A percentile compares a stretch with the other conserved stretches of the same genome.
phyloP scores from a whole-genome alignment of 2,329 filamentous ascomycete genomes.

The Aspergillus novoparasiticus region DNA sequence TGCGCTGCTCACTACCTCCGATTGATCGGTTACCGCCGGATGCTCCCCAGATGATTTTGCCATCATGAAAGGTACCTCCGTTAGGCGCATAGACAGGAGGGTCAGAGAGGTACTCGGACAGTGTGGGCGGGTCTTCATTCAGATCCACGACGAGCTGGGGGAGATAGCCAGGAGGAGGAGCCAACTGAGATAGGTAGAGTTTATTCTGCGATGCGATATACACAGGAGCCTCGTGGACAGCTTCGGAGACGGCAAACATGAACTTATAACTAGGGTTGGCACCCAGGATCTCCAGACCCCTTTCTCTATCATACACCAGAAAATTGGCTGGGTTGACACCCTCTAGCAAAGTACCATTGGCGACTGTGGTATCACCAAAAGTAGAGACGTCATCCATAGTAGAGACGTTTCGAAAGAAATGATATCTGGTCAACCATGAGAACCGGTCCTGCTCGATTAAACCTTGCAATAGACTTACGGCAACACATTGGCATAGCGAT shows the following conservation, averaged over 20 bases:
- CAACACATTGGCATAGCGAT: slow-evolving; percentile 37
- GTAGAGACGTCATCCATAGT: slow-evolving; percentile 25
- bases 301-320: slow-evolving; percentile 41
- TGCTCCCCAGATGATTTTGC: slow-evolving; percentile 43
- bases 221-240: slow-evolving; percentile 48
- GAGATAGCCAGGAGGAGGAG: slow-evolving; percentile 39
- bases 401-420: slow-evolving; percentile 40
- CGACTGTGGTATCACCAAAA: slow-evolving; percentile 36
- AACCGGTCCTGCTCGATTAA: slow-evolving; percentile 1
- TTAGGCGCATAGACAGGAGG: slow-evolving; percentile 50
- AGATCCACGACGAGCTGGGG: slow-evolving; percentile 46
- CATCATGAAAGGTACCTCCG: slow-evolving; percentile 44
- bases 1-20: slow-evolving; percentile 41
- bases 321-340: slow-evolving; percentile 40
- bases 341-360: slow-evolving; percentile 34
- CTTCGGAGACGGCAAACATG: slow-evolving; percentile 40
- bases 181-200: slow-evolving; percentile 43
- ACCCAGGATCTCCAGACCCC: slow-evolving; percentile 41
- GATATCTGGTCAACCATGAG: slow-evolving; percentile 36
- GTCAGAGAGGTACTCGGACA: slow-evolving; percentile 43
- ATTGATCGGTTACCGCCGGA: slow-evolving; percentile 42
- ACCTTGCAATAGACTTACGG: slow-evolving; percentile 18
- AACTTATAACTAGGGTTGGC: slow-evolving; percentile 39
- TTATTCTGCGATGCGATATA: slow-evolving; percentile 45
- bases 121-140: slow-evolving; percentile 45